Evolutionary conservation across 2,329 filamentous ascomycete genomes (phyloP), one percentile per base, ranked within the genome.

Genomic region (Venturia aucupariae): DNA sequence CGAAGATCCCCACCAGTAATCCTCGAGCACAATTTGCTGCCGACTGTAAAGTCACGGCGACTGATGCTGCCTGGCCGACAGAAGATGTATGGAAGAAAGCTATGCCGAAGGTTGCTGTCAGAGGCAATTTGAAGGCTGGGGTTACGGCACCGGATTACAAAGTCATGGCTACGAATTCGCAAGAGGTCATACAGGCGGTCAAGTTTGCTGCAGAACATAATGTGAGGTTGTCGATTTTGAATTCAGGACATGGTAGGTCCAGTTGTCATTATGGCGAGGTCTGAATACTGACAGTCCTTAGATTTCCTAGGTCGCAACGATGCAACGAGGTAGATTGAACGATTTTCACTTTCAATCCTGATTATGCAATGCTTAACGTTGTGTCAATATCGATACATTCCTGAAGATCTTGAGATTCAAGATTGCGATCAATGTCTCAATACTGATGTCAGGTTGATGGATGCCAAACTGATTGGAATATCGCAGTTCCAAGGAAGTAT

Each of bases 181-280:
- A 38, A 10, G 63, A 64, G 39, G 63, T 64, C 19, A 22, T 41
- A 27, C 64, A 64, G 30, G 63, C 63, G 10, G 63, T 64, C 13
- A 62, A 63, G 57, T 64, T 64, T 54, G 63, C 46, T 32, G 44
- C 30, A 13, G 46, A 64, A 6, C 59, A 64, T 30, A 64, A 64
- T 41, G 24, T 64, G 7, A 17, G 63, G 38, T 27, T 64, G 54
- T 44, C 60, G 11, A n/a, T 64, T 24, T 24, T 64, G 30, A 64
- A 42, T 39, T 44, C 63, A 27, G 63, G 63, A 22, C 63, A 64
- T 54, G 63, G 51, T 30, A 6, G 4, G 63, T 22, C 38, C 32
- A 11, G 22, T 64, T n/a, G 42, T 64, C 2, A 46, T 2, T 41
- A 5, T 17, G 39, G 39, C 57, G 2, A 30, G 3, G 55, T 10